Percentiles rank a stretch among this genome's conserved stretches.
Evolutionary conservation across 805 yeast species (phyloP).

Genomic region (Nakazawaea wyomingensis): DNA sequence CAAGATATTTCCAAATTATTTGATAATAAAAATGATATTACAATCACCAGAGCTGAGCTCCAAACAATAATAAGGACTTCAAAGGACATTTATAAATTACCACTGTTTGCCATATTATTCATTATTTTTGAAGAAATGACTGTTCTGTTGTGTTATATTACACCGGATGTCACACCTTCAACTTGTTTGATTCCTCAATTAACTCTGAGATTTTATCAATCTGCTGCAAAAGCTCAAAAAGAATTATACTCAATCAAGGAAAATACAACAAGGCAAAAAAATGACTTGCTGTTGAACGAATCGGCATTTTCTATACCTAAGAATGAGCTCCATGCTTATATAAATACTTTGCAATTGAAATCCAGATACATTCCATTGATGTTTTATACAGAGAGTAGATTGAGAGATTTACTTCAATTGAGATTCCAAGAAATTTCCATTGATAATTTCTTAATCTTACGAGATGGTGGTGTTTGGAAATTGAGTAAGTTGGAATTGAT

Average conservation of each 20-base stretch:
- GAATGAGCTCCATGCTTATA: conserved; percentile 31
- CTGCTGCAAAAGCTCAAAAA: conserved; percentile 19
- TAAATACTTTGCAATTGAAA: conserved; percentile 32
- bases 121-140: conserved; percentile 54
- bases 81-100: conserved; percentile 46
- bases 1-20: conserved; percentile 11
- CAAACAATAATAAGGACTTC: conserved; percentile 47
- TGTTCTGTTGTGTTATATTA: conserved; percentile 42
- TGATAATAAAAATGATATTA: conserved; percentile 12
- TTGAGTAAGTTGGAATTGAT: conserved; percentile 47
- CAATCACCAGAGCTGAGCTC: conserved; percentile 36
- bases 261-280: too few relatives aligned
- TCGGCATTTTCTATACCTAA: conserved; percentile 45
- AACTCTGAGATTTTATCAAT: conserved; percentile 33
- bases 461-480: conserved; percentile 42
- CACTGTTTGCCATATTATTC: conserved; percentile 51
- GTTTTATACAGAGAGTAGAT: conserved; percentile 32
- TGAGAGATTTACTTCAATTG: conserved; percentile 31
- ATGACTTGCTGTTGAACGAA: conserved; percentile 24
- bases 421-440: conserved; percentile 42
- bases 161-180: conserved; percentile 57
- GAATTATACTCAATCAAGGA: conserved; percentile 13
- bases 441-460: conserved; percentile 43
- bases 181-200: conserved; percentile 54
- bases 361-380: conserved; percentile 35